Evolutionary conservation across 2,329 filamentous ascomycete species (phyloP), one percentile per base, ranked within the genome.

Genomic region (Aspergillus hiratsukae): DNA sequence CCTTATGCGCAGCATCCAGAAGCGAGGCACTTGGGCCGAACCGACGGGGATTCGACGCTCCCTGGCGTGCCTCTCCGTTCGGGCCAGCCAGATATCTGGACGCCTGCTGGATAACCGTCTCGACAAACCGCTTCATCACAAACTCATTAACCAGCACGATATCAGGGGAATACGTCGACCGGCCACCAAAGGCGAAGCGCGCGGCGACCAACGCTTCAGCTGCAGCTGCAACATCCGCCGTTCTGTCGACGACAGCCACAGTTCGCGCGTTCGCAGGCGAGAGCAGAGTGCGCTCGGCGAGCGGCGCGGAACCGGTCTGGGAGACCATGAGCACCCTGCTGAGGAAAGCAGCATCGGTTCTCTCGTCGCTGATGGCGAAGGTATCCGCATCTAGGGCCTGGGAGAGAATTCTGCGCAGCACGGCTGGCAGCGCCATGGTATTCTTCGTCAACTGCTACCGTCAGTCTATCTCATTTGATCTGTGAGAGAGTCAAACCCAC

Each of bases 131-230:
- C 54, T 80, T 76, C 70, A 82, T 81, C 3, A 78, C 74, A 57
- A 80, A 87, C 59, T 87, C 85, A 58, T 87, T 86, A n/a, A 88
- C 84, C 0, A 87, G 69, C 0, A 87, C 80, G 0, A 86, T 29
- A 62, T 87, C 84, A 0, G 85, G 85, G 0, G 83, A 81, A 63
- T 87, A 87, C 0, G 83, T 78, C 1, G 84, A 86, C 2, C 69
- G 74, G 2, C 84, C 84, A 1, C 80, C 74, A 29, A 85, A 82
- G 14, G 72, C 71, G 61, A 86, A 82, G 2, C 83, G 75, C 1
- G 84, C 82, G 0, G 72, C 73, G 0, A 81, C 77, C 1, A 87
- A 72, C 2, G 77, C 75, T 54, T 76, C 71, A 0, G 85, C 85
- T 0, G 85, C 83, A 2, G 69, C 63, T 5, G 75, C 66, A 1